Base-by-base conservation (phyloP, 768 basidiomycete species). In the Mycena galopus region DNA sequence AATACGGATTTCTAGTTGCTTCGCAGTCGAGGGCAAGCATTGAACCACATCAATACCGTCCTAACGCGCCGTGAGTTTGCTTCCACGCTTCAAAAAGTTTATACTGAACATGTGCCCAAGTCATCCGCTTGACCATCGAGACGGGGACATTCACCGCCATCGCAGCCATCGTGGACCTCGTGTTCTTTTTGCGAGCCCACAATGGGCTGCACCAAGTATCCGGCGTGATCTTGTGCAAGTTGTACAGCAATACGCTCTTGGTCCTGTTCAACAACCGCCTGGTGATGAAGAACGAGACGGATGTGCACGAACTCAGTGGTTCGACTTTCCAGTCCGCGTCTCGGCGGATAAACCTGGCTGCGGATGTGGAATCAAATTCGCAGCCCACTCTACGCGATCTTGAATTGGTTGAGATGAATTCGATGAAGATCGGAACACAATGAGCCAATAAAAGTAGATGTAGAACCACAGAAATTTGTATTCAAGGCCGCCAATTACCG, bases 231-330 rank as follows among this genome's bases (percentile, higher is more conserved):
- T 50, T 74, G 59, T 74, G 69, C 69, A 74, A 74, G 37, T 25
- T 74, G 53, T 74, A 74, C 61, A 71, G 65, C 69, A 74, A 74
- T 66, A 67, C 73, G 9, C 62, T 71, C 16, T 50, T 75, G 30
- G 67, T 75, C 19, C 61, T 75, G 25, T 72, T 71, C 66, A 75
- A 75, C 62, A 72, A 75, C 39, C 70, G 64, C 17, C 27, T 71
- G 50, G 50, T 27, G 32, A 29, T 33, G 35, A 23, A 37, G 2
- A 50, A 51, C 21, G 44, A 60, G 25, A 70, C 51, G 11, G 8
- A 27, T 61, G 67, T 56, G n/a, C 69, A 70, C 27, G 53, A 39
- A 17, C 5, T 67, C n/a, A 56, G 27, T 8, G 10, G 12, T 19
- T 62, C 68, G 7, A 56, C 68, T 27, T 51, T 60, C 25, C 67